Conservation (phyloP, 352 stramenopile genomes). For the Globisporangium spinosum region DNA sequence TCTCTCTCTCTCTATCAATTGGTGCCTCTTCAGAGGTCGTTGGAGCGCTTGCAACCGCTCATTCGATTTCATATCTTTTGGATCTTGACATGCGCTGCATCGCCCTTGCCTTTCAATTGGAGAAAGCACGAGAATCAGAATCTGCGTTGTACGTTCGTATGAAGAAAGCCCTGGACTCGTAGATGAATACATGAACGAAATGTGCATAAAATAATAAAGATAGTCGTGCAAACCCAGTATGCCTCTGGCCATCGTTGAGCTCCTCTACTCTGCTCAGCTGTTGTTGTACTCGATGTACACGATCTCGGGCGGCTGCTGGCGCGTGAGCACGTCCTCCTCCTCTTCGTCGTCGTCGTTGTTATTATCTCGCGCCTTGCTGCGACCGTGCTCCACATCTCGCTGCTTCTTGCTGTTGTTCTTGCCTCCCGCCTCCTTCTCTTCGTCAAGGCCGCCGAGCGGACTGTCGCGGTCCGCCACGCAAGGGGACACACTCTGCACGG, state of each 20-base stretch:
- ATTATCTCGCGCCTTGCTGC: slow-evolving; percentile 15
- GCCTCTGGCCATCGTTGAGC: neutral
- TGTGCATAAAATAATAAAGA: slow-evolving; percentile 9
- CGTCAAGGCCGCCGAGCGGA: slow-evolving; percentile 25
- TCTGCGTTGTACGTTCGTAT: neutral
- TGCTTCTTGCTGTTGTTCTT: neutral
- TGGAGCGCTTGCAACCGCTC: neutral
- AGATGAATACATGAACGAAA: slow-evolving; percentile 2
- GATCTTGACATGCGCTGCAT: neutral
- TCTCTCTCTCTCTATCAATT: neutral
- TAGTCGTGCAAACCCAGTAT: neutral
- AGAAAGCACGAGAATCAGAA: neutral
- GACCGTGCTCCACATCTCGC: slow-evolving; percentile 7
- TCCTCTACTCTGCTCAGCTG: slow-evolving; percentile 10
- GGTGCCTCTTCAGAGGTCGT: neutral
- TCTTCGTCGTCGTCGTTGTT: slow-evolving; percentile 49
- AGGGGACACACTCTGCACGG: slow-evolving; percentile 35
- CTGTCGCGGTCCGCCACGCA: slow-evolving; percentile 52
- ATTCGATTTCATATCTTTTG: neutral
- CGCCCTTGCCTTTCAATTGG: neutral
- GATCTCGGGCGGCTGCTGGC: slow-evolving; percentile 29
- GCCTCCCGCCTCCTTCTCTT: slow-evolving; percentile 5
- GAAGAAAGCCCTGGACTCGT: neutral
- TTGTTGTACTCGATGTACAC: slow-evolving; percentile 26
- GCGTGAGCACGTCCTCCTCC: slow-evolving; percentile 37